Evolutionary conservation across 768 basidiomycete species (phyloP), one percentile per base, ranked within the genome.

Genomic region (Amanita exitialis): DNA sequence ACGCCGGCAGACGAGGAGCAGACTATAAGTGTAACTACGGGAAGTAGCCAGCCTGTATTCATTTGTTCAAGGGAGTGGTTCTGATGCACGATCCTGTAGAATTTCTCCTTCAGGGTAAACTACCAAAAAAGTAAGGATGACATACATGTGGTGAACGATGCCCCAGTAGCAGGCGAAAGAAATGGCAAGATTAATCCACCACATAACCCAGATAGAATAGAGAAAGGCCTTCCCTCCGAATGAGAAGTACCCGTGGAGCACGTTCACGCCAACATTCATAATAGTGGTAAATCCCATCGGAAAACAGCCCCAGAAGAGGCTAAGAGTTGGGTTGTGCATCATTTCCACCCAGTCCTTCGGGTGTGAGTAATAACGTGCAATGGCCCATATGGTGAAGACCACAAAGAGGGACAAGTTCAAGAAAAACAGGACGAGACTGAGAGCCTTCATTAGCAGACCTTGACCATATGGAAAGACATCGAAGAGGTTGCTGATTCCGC

Each of bases 11-110:
- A 70, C 1, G 88, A 82, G 0, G 84, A 73, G 1, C 77, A 78
- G 59, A 90, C 88, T 39, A 85, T 75, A 13, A 83, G 72, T 0
- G 87, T 78, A 3, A 90, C 82, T 9, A 87, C 76, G 0, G 89
- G 89, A 27, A 90, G 79, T 6, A 90, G 68, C 86, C 87, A 90
- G 18, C 72, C 62, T 20, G 81, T 66, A 0, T 79, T 79, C 74
- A 88, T 76, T 1, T 66, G 60, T 38, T 74, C 67, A 4, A 82
- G 58, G 0, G 78, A 64, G 59, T 88, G 82, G 5, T 69, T 66
- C 16, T 89, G 75, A 58, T 35, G 70, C 62, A 64, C 77, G 63
- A 80, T 77, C 86, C 74, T 75, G 21, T 2, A 30, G 6, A 6
- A 25, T 18, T 8, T 23, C 15, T 52, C 13, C 28, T 10, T 23